Base-by-base conservation (phyloP, 805 yeast species). In the Helenozyma baotianmanensis region DNA sequence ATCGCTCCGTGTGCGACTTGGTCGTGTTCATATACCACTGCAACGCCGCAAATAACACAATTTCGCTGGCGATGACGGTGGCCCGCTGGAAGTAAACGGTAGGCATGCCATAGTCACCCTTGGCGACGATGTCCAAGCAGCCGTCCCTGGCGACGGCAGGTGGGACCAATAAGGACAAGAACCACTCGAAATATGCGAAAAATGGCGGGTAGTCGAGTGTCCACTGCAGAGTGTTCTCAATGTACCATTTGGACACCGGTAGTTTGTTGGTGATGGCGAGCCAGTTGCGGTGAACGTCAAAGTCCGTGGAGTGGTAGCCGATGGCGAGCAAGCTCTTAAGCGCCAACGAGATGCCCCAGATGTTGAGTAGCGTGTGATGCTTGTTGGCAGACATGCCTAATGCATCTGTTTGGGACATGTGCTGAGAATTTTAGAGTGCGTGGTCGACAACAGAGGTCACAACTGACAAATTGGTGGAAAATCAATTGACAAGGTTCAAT, bases 211-310 rank as follows among this genome's bases (percentile, higher is more conserved):
- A 92, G 57, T 92, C 98, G 25, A 92, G 63, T 0, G 97, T 92
- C 97, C 97, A 92, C 53, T 83, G 88, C 27, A 77, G 74, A 0
- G 86, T 77, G 29, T 68, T 58, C 43, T 92, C 96, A 25, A 69
- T 54, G 54, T 92, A 92, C 99, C 99, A 92, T 34, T 82, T 55
- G 11, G 61, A 60, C 12, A 89, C 30, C 0, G 97, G 97, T 13
- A 89, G 59, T 4, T 70, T 70, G 47, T 78, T 62, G 1, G 97
- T 90, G 30, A 92, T 81, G 0, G 98, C 95, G 14, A 92, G 70
- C 98, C 98, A 92, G 53, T 92, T 92, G 38, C 98, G 68, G 58
- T 92, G 98, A 15, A 92, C 98, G 54, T 92, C 98, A 50, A 92
- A 90, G 57, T 92, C 98, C 1, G 97, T 92, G 9, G 97, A 89